Evolutionary conservation across 2,329 filamentous ascomycete genomes (phyloP).

Genomic region (Epichloe uncinata): DNA sequence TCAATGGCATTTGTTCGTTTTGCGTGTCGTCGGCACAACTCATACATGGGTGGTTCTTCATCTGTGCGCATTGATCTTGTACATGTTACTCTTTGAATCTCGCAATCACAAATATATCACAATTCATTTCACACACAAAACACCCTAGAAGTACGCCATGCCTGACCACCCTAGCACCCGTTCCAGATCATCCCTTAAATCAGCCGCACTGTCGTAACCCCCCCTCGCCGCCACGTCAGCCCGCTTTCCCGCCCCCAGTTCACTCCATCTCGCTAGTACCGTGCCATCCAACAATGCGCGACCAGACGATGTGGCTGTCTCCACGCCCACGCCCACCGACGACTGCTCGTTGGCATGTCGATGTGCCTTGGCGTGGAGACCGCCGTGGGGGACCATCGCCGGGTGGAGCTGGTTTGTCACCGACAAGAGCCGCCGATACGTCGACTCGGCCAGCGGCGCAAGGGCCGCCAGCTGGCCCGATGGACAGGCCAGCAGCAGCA

Average conservation of each 20-base stretch:
- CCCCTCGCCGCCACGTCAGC: slow-evolving; percentile 67
- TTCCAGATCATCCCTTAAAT: slow-evolving; percentile 58
- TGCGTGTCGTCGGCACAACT: no score
- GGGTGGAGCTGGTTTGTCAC: slow-evolving; percentile 69
- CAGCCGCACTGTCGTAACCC: slow-evolving; percentile 51
- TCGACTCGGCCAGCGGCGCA: slow-evolving; percentile 61
- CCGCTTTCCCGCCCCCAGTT: slow-evolving; percentile 57
- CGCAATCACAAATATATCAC: no score
- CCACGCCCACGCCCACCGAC: slow-evolving; percentile 34
- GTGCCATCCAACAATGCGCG: slow-evolving; percentile 65
- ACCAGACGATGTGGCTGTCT: slow-evolving; percentile 39
- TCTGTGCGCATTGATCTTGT: no score
- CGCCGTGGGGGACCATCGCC: slow-evolving; percentile 60
- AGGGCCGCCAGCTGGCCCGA: slow-evolving; percentile 68
- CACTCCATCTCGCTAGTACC: slow-evolving; percentile 61
- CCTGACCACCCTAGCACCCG: slow-evolving; percentile 49
- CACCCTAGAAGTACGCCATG: slow-evolving; percentile 32
- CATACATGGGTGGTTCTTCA: no score
- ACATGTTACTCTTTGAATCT: no score
- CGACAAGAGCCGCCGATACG: slow-evolving; percentile 73
- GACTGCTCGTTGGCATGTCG: slow-evolving; percentile 36
- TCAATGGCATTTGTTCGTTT: no score
- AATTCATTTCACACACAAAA: no score
- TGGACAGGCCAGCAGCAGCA: slow-evolving; percentile 56
- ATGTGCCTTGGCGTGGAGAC: slow-evolving; percentile 73